Base-by-base conservation (phyloP, 306 rosid species). In the Medicago arabica region DNA sequence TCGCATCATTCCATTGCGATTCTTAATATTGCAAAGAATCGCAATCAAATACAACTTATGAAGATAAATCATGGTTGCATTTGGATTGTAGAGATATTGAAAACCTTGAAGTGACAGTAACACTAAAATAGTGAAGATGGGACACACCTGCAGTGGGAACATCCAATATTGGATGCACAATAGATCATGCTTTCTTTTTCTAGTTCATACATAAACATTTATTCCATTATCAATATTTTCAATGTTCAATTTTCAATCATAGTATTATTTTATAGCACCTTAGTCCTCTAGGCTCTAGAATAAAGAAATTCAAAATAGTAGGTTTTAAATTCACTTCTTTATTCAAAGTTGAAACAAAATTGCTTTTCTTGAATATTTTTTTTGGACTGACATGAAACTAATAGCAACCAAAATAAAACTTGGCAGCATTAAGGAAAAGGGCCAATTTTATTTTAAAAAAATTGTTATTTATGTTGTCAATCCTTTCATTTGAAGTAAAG, bases 161-260 rank as follows among this genome's bases (percentile, higher is more conserved):
- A 62, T 44, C 34, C 39, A 23, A 23, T 17, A 71, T 54, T 31
- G 54, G 77, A 61, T 75, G 53, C 36, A 67, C 28, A 25, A 44
- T 43, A 10, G 25, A 75, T 12, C 55, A 38, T 28, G 55, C 81
- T 25, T 66, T 58, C 36, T 58, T 15, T 77, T 66, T 65, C 73
- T 63, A 54, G 67, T 68, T 55, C 80, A 49, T 14, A 60, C 51
- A 75, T 18, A 5, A 28, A 79, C 73, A 66, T 64, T 19, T 60
- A 25, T 53, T 55, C 43, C 74, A 17, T 69, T 18, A 31, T n/a
- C 47, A 70, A 51, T 70, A 46, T 31, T 49, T 54, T 55, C 57
- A 53, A 53, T 16, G 9, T 53, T 57, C 43, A 49, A 76, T 71
- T 64, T 76, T 77, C 74, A 81, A 44, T 70, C 75, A 19, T 19